A percentile compares a stretch with the other conserved stretches of the same genome.
These are phyloP conservation scores for Vachellia pachyceras DNA, from an alignment of 306 rosid genomes.

Conservation along the genomic window DNA sequence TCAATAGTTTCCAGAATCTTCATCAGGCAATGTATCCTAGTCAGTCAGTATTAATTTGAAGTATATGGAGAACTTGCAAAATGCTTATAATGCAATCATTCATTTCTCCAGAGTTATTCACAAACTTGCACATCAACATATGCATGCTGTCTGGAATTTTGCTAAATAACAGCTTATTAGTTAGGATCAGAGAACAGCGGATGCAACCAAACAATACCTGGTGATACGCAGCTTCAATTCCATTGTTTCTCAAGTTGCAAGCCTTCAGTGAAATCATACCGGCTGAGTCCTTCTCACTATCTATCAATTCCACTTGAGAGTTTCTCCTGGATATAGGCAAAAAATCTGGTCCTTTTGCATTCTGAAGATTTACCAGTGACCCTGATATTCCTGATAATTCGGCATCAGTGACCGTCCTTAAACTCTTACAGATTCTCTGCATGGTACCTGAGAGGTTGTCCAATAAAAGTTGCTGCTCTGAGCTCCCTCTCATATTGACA, in stretches of 20 bases:
- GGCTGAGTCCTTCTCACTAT: conserved; percentile 43
- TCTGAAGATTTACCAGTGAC: conserved; percentile 45
- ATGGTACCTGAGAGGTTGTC: conserved; percentile 88
- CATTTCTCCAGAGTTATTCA: background rate
- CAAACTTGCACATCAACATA: background rate
- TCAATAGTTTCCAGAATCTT: background rate
- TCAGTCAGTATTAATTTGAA: background rate
- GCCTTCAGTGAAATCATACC: conserved; percentile 47
- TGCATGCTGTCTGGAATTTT: background rate
- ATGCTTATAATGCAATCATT: conserved; percentile 4
- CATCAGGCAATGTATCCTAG: background rate
- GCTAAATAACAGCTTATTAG: background rate
- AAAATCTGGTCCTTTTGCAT: conserved; percentile 41
- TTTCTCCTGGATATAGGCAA: conserved; percentile 44
- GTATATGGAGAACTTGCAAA: background rate
- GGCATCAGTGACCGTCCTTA: conserved; percentile 84
- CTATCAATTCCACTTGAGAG: conserved; percentile 51
- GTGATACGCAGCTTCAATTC: conserved; percentile 47
- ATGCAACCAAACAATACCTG: conserved; percentile 51
- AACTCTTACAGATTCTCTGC: conserved; percentile 82
- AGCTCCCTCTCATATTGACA: conserved; percentile 70
- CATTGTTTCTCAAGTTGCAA: conserved; percentile 49
- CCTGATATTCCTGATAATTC: conserved; percentile 57
- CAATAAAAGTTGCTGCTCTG: conserved; percentile 83
- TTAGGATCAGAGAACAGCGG: conserved; percentile 4